Evolutionary conservation across 495 filamentous ascomycete genomes (phyloP), one percentile per base, ranked within the genome.

Genomic region (Penicillium tannophilum): DNA sequence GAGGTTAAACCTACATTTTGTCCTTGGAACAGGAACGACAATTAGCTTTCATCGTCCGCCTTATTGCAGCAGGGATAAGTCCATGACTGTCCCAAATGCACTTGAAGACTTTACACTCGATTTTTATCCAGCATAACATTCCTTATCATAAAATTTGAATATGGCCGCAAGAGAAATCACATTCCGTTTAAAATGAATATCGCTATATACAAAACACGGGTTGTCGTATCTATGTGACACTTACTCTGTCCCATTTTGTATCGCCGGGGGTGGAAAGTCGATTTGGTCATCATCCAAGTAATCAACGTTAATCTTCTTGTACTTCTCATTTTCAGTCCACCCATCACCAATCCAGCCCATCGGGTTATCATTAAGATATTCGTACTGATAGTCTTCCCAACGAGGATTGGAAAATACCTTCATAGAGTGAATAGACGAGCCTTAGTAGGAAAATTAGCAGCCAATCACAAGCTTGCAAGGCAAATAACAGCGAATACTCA

Each of bases 311-410:
- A 76, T 70, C 20, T 17, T 54, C 16, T 71, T 58, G 44, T 69
- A 55, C 52, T 69, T 74, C 56, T 79, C 75, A 39, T 74, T 70
- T 39, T 69, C 64, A 3, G 75, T 77, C 74, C 74, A 78, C 0
- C 74, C 76, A 59, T 79, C 70, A 1, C 76, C 76, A 14, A 79
- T 53, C 75, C 75, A 79, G 11, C 68, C 68, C 35, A 65, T 68
- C 1, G 69, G 63, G 23, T 76, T 76, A 39, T 72, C 63, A 39
- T 70, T 65, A 19, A 75, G 59, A 51, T 79, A 77, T 44, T 73
- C 65, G 58, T 76, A 77, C 9, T 72, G 62, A 52, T 70, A 78
- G 56, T 78, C 74, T 47, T 78, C 75, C 76, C 75, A 79, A 6
- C 74, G 66, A 2, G 75, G 75, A 33, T 71, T 59, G 4, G 60